A percentile compares a stretch with the other conserved stretches of the same genome.
Conservation (phyloP, 2,329 filamentous ascomycete genomes). For the Penicillium hordei region DNA sequence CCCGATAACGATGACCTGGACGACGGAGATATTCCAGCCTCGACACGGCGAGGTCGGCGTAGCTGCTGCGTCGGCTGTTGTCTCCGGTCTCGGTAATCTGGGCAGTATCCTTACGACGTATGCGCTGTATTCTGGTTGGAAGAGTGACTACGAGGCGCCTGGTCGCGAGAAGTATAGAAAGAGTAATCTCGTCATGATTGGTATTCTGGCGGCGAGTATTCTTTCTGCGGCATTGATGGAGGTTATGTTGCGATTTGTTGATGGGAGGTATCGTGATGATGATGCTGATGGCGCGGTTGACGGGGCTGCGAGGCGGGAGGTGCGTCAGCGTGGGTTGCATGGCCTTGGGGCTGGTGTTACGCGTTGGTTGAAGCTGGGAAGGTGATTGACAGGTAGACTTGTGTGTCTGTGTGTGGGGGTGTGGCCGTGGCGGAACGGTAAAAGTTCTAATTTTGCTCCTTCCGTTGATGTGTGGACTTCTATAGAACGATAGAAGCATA, state of each 20-base stretch:
- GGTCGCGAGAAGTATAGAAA: conserved; percentile 72
- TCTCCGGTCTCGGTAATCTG: conserved; percentile 82
- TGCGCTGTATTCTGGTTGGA: conserved; percentile 84
- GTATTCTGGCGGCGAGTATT: conserved; percentile 77
- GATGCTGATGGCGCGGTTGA: conserved; percentile 24
- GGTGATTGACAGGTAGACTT: background rate
- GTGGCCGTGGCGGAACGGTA: background rate
- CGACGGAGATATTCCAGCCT: conserved; percentile 82
- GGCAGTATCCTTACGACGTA: conserved; percentile 87
- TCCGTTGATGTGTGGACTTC: background rate
- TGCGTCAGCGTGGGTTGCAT: conserved; percentile 37
- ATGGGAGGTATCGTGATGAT: conserved; percentile 22
- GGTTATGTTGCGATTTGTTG: conserved; percentile 55
- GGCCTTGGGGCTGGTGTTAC: conserved; percentile 30
- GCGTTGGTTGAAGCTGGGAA: conserved; percentile 13
- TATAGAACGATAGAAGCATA: background rate
- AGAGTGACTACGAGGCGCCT: conserved; percentile 63
- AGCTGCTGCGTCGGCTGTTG: conserved; percentile 78
- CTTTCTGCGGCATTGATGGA: conserved; percentile 66
- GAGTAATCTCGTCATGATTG: conserved; percentile 86
- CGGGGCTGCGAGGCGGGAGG: conserved; percentile 39
- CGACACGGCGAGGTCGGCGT: conserved; percentile 90
- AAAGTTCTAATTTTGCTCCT: background rate
- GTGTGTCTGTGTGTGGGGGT: background rate
- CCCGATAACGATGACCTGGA: conserved; percentile 93